These are phyloP conservation scores for Cylindrotheca fusiformis DNA, from an alignment of 108 stramenopile species.

Conservation along the genomic window DNA sequence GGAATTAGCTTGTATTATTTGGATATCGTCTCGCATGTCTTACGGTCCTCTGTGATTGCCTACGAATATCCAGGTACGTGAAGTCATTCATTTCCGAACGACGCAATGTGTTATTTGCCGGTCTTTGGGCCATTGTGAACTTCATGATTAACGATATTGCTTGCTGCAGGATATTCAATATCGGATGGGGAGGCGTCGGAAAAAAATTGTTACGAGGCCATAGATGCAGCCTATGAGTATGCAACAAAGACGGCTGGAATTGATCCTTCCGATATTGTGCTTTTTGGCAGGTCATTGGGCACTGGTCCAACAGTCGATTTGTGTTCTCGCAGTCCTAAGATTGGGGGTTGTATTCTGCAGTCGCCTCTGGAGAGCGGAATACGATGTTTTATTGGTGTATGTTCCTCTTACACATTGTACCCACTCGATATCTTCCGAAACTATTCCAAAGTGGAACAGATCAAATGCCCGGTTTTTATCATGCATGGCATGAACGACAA, in stretches of 20 bases:
- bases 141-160: not conserved
- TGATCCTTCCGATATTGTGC: conserved; percentile 79
- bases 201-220: conserved; percentile 82
- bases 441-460: conserved; percentile 24
- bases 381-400: conserved; percentile 25
- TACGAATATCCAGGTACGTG: conserved; percentile 92
- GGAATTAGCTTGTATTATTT: conserved; percentile 90
- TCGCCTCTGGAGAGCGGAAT: conserved; percentile 35
- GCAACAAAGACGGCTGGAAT: conserved; percentile 55
- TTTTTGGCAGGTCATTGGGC: conserved; percentile 88
- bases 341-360: conserved; percentile 40
- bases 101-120: conserved; percentile 19
- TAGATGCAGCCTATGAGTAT: conserved; percentile 91
- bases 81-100: too few relatives aligned
- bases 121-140: not conserved
- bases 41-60: conserved; percentile 88
- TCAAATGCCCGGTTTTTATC: conserved; percentile 27
- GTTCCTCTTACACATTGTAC: conserved; percentile 13
- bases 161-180: conserved; percentile 18
- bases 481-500: conserved; percentile 24
- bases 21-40: conserved; percentile 59
- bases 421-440: conserved; percentile 28
- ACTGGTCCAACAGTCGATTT: conserved; percentile 94
- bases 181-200: conserved; percentile 53
- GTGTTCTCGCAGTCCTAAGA: conserved; percentile 34